Evolutionary conservation across 2,329 filamentous ascomycete genomes (phyloP), one percentile per base, ranked within the genome.

Genomic region (Pseudogymnoascus sp.): DNA sequence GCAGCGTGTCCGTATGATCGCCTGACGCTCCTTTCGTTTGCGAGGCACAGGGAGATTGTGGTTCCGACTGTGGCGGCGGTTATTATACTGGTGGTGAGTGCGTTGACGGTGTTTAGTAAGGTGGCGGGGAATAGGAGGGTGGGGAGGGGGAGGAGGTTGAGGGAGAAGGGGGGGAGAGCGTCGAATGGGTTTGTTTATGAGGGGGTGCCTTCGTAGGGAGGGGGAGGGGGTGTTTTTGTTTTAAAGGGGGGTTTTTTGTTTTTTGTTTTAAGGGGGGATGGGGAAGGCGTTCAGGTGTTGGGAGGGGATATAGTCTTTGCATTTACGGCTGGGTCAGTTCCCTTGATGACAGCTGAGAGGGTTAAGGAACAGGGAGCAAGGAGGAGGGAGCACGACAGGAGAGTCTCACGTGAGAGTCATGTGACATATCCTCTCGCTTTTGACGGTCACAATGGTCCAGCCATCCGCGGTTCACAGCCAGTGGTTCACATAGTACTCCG

Each of bases 131-230:
- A 87, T 71, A 73, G 85, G 65, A 77, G 78, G 45, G 81, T 80
- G 67, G 79, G 78, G 68, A 78, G 81, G 67, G 80, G 77, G 59
- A 79, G 78, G 69, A 79, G 81, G 68, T 77, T 82, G 65, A 74
- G 74, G 59, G 76, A 78, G 65, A 73, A 77, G 62, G 11, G 37
- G 14, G 37, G 37, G 37, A 71, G 74, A 64, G 74, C 73, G 51
- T 73, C 75, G 18, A 77, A 77, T 65, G 83, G 83, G 1, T 86
- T 84, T 81, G 83, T 87, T 69, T 88, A 89, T 75, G 86, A 89
- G 71, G 86, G 86, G 14, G 85, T 89, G 61, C 86, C 86, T 12
- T 71, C 11, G 34, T 37, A 47, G 14, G 21, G 21, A 31, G 7
- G n/a, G 5, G n/a, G 0, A 16, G 37, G 14, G 39, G 36, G 36